Conservation (phyloP, 257 asterid species). For the Petunia axillaris region DNA sequence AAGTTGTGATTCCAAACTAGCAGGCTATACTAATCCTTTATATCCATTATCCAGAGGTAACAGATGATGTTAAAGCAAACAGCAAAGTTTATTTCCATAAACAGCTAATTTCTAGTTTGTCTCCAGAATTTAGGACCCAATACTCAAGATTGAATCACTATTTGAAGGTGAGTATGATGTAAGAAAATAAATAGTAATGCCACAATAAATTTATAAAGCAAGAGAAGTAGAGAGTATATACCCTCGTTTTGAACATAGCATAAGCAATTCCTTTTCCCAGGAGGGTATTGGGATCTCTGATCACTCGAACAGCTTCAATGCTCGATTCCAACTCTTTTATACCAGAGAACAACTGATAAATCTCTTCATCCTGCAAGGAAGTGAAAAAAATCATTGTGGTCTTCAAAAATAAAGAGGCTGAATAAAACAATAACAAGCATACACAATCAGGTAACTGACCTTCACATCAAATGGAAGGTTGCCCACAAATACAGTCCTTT, state of each 20-base stretch:
- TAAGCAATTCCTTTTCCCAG: conserved; percentile 96
- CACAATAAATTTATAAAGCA: conserved; percentile 4
- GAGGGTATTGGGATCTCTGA: conserved; percentile 91
- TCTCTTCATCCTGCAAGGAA: conserved; percentile 76
- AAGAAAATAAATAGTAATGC: background rate
- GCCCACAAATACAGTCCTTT: conserved; percentile 85
- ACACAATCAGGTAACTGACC: conserved; percentile 43
- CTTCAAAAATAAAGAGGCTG: conserved; percentile 10
- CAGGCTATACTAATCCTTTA: background rate
- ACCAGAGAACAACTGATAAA: conserved; percentile 69
- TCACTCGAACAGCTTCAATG: conserved; percentile 84
- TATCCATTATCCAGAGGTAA: conserved; percentile 3
- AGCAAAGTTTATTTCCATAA: background rate
- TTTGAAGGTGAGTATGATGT: background rate
- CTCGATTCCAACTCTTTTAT: conserved; percentile 71
- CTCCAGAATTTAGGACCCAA: background rate
- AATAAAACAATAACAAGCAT: background rate
- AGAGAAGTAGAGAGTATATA: conserved; percentile 41
- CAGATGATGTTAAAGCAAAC: background rate
- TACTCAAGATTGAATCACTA: background rate
- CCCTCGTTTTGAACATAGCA: conserved; percentile 86
- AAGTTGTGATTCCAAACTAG: background rate
- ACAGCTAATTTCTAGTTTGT: background rate
- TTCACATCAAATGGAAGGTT: conserved; percentile 96
- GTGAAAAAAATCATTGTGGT: conserved; percentile 18